Conservation (phyloP, 208 protist genomes). For the Wallacemonas collosoma region DNA sequence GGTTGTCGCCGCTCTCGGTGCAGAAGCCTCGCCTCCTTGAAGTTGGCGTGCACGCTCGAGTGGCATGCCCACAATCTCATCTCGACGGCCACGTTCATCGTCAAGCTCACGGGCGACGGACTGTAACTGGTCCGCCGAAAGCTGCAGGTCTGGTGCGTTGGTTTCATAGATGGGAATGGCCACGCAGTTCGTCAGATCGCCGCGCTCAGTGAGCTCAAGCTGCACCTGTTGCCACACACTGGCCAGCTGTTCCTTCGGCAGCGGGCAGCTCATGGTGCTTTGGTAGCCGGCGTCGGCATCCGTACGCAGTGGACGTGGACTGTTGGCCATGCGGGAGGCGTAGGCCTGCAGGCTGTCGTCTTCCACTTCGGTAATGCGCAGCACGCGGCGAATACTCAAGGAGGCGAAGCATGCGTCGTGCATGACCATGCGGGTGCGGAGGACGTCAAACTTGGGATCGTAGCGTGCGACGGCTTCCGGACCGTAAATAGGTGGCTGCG, state of each 20-base stretch:
- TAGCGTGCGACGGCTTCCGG: constrained; percentile 27
- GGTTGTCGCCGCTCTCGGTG: too few relatives aligned
- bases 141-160: constrained; percentile 36
- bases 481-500: constrained; percentile 32
- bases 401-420: constrained; percentile 50
- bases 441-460: constrained; percentile 31
- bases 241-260: constrained; percentile 60
- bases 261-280: constrained; percentile 39
- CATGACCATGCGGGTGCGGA: constrained; percentile 40
- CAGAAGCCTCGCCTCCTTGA: background rate
- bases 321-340: constrained; percentile 17
- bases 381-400: constrained; percentile 38
- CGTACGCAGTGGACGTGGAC: background rate
- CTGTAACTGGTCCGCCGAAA: constrained; percentile 42
- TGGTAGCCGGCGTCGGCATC: constrained; percentile 20
- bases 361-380: constrained; percentile 30
- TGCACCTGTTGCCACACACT: constrained; percentile 57
- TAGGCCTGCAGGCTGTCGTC: constrained; percentile 35
- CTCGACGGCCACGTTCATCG: constrained; percentile 31
- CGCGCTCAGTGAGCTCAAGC: constrained; percentile 27
- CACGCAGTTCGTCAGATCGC: constrained; percentile 35
- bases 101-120: constrained; percentile 41
- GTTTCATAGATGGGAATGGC: constrained; percentile 66
- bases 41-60: constrained; percentile 36
- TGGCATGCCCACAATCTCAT: constrained; percentile 70